Evolutionary conservation across 495 filamentous ascomycete genomes (phyloP).

Genomic region (Pseudotulostoma volvatum): DNA sequence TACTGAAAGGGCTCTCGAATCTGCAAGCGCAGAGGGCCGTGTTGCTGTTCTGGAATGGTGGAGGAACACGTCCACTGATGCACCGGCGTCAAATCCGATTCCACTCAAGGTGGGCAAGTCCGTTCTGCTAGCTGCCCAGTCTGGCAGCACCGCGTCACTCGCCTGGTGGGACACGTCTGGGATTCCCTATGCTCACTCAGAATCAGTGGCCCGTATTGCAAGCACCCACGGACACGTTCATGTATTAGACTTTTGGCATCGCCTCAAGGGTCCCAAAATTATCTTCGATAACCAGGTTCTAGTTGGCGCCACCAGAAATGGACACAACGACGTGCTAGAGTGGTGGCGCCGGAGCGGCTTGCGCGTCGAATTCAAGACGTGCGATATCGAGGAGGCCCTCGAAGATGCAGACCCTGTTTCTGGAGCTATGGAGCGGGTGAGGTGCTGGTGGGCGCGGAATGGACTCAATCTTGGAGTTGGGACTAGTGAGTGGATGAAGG

Average conservation of each 20-base stretch:
- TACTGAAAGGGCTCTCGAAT: slow-evolving; percentile 70
- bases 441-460: slow-evolving; percentile 80
- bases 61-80: slow-evolving; percentile 40
- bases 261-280: slow-evolving; percentile 64
- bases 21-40: slow-evolving; percentile 67
- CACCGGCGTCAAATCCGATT: slow-evolving; percentile 20
- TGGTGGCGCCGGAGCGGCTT: slow-evolving; percentile 77
- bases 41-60: slow-evolving; percentile 84
- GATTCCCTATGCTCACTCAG: slow-evolving; percentile 56
- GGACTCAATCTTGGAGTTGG: slow-evolving; percentile 73
- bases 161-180: slow-evolving; percentile 72
- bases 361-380: slow-evolving; percentile 81
- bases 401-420: slow-evolving; percentile 62
- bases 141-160: slow-evolving; percentile 51
- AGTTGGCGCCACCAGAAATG: slow-evolving; percentile 74
- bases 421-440: slow-evolving; percentile 46
- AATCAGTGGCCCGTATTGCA: slow-evolving; percentile 66
- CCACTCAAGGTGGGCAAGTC: slow-evolving; percentile 64
- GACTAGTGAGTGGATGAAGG: slow-evolving; percentile 88
- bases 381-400: slow-evolving; percentile 85
- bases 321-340: slow-evolving; percentile 66
- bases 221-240: slow-evolving; percentile 73
- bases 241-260: slow-evolving; percentile 68
- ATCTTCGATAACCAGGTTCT: slow-evolving; percentile 80
- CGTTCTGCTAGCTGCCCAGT: slow-evolving; percentile 63